A percentile compares a stretch with the other conserved stretches of the same genome.
phyloP scores from a whole-genome alignment of 495 filamentous ascomycete genomes.

The Acidomyces sp. region DNA sequence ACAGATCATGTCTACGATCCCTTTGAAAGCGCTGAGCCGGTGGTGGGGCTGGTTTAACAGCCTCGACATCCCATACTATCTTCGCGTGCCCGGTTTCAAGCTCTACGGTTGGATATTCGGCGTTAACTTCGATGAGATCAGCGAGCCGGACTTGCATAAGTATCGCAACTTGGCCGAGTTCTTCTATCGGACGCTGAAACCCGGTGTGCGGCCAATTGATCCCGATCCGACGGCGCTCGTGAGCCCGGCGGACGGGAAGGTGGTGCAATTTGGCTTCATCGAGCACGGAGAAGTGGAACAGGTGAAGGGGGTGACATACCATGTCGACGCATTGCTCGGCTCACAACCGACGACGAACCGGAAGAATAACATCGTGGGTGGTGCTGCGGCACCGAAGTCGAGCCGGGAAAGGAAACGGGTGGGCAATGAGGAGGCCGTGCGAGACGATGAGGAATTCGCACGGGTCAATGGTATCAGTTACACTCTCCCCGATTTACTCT shows the following conservation, averaged over 20 bases:
- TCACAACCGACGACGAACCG: conserved; percentile 32
- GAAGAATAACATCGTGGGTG: conserved; percentile 14
- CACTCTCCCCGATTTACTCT: conserved; percentile 77
- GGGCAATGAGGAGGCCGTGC: conserved; percentile 50
- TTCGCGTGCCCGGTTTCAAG: conserved; percentile 88
- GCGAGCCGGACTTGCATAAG: conserved; percentile 70
- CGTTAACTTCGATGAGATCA: conserved; percentile 79
- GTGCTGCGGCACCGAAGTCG: conserved; percentile 23
- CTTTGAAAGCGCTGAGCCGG: conserved; percentile 83
- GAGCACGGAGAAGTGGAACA: conserved; percentile 93
- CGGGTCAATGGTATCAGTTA: conserved; percentile 94
- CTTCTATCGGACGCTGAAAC: conserved; percentile 91
- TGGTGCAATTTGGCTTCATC: conserved; percentile 86
- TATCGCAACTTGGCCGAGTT: conserved; percentile 93
- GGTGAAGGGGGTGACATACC: conserved; percentile 97
- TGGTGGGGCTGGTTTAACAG: conserved; percentile 96
- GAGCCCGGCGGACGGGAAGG: conserved; percentile 75
- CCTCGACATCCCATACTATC: conserved; percentile 73
- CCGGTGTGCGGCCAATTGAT: conserved; percentile 77
- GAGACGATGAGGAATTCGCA: conserved; percentile 80
- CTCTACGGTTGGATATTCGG: conserved; percentile 88
- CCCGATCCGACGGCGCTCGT: conserved; percentile 63
- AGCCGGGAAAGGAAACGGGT: conserved; percentile 14
- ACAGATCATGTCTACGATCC: conserved; percentile 89
- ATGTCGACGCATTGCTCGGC: conserved; percentile 80